Conservation (phyloP, 257 asterid species). For the Przewalskia tangutica region DNA sequence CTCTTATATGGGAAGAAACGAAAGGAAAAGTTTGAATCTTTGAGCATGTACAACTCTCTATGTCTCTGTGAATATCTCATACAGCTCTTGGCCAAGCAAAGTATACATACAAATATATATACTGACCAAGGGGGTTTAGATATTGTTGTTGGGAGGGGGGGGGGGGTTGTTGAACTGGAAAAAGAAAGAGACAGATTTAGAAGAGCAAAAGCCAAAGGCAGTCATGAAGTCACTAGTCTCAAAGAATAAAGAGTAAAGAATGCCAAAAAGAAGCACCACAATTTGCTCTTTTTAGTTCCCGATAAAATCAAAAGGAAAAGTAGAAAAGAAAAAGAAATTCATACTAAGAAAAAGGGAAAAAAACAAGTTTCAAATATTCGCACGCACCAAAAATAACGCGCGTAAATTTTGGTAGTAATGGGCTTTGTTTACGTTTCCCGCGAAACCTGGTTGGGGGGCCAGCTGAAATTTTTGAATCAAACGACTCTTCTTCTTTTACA, state of each 20-base stretch:
- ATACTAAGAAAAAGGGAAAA: not conserved
- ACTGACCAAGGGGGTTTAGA: not conserved
- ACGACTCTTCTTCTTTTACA: not conserved
- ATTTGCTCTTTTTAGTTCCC: conserved; percentile 3
- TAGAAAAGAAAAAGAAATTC: not conserved
- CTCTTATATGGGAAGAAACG: too few relatives aligned
- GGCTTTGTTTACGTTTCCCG: not conserved
- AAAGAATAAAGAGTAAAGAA: not conserved
- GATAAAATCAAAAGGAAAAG: not conserved
- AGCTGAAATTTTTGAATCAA: not conserved
- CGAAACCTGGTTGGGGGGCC: not conserved
- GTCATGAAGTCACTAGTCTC: not conserved
- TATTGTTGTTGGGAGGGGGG: too few relatives aligned
- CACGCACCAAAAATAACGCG: not conserved
- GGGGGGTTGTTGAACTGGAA: not conserved
- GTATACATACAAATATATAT: not conserved
- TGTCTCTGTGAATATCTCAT: not conserved
- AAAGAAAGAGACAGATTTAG: not conserved
- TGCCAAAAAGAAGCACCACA: not conserved
- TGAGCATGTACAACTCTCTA: not conserved
- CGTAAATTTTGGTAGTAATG: not conserved
- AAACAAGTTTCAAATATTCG: not conserved
- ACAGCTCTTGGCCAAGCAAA: not conserved
- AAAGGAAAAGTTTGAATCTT: too few relatives aligned
- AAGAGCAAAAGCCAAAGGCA: not conserved